A percentile compares a stretch with the other conserved stretches of the same genome.
These are phyloP conservation scores for Yamadazyma sp. DNA, from an alignment of 805 yeast genomes.

Conservation along the genomic window DNA sequence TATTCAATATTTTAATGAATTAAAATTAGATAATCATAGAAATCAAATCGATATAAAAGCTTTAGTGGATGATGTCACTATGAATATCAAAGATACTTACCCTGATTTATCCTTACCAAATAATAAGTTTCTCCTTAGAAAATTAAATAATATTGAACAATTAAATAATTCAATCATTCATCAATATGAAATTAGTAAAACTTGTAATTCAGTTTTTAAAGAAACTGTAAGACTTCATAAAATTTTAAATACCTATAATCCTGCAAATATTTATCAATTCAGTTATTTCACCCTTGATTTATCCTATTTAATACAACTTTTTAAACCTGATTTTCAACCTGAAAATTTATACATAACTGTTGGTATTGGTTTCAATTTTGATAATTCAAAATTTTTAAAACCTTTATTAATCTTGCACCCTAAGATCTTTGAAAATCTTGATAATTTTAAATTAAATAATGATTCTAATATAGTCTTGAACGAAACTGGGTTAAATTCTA, in stretches of 20 bases:
- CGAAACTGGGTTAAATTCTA: conserved; percentile 18
- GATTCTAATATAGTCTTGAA: neutral
- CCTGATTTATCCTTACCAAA: conserved; percentile 1
- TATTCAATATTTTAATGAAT: conserved; percentile 7
- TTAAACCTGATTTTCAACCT: conserved; percentile 6
- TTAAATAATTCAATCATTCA: conserved; percentile 8
- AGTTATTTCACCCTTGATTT: conserved; percentile 19
- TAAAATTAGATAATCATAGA: neutral
- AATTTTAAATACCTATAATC: conserved; percentile 9
- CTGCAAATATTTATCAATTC: conserved; percentile 19
- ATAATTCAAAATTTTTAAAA: conserved; percentile 18
- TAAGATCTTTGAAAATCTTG: too few species aligned
- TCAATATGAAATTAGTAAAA: conserved; percentile 10
- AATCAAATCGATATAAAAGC: neutral
- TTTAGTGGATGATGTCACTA: neutral
- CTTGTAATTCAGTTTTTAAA: conserved; percentile 8
- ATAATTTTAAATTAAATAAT: conserved; percentile 11
- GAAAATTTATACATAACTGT: conserved; percentile 13
- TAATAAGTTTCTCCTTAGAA: neutral
- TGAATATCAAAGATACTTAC: neutral
- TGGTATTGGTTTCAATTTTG: conserved; percentile 20
- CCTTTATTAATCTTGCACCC: conserved; percentile 22
- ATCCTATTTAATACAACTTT: conserved; percentile 9
- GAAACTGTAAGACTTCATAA: conserved; percentile 13
- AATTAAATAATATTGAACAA: neutral